Base-by-base conservation (phyloP, 176 grass and related monocot genomes). In the Tillandsia fasciculata region DNA sequence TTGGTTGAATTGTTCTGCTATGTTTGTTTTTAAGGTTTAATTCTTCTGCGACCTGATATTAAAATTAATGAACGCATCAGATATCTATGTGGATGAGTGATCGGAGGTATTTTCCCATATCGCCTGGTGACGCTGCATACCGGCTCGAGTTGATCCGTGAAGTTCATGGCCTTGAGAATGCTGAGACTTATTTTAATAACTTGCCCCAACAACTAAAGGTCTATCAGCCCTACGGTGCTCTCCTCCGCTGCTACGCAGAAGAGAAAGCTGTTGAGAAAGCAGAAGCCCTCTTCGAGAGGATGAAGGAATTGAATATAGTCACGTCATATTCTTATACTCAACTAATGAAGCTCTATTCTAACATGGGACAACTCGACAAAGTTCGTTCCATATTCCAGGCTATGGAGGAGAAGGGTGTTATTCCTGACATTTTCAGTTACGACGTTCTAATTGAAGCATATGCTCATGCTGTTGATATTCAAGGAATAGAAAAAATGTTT, bases 11-110 rank as follows among this genome's bases (percentile, higher is more conserved):
- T 59, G 22, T 15, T 18, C 22, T 61, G 8, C 7, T 18, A 23
- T 8, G 56, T 3, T 23, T 23, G 56, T 22, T 61, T 9, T 0
- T 23, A 27, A 17, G 64, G 22, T 66, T 28, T 7, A 1, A 13
- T 28, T 74, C 22, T 74, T 50, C 3, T 50, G 1, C 10, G 17
- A 3, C 12, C 0, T 29, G 4, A 23, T 53, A 3, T 66, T 24
- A 51, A 71, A 65, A 57, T 22, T 53, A 71, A 80, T 53, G n/a
- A 14, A 51, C 66, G 48, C 51, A 82, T 49, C 79, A 91, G 84
- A 67, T 91, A 26, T 82, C 84, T 13, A 74, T 69, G 63, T 87
- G 88, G 84, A 87, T 91, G 84, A 91, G 76, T 6, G 78, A 87
- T 63, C 72, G 75, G 72, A 72, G 78, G 69, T 67, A 79, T 33